Base-by-base conservation (phyloP, 2,329 filamentous ascomycete species). In the Arachnomyces sp. region DNA sequence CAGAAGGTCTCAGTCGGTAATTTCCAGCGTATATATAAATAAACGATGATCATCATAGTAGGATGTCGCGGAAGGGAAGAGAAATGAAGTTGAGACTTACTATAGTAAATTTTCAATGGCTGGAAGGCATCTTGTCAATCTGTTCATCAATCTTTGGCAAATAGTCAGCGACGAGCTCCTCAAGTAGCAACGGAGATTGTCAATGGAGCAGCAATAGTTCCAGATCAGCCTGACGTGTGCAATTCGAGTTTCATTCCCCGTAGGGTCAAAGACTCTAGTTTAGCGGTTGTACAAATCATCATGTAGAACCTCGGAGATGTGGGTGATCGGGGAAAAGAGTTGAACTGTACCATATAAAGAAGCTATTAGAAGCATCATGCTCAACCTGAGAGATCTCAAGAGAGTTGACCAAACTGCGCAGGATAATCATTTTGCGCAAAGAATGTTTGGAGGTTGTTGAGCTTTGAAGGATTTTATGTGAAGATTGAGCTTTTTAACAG, bases 241-340 rank as follows among this genome's bases (percentile, higher is more conserved):
- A 85, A 79, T 77, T 61, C 52, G 65, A 78, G 81, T 90, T 89
- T 89, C 84, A 90, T 82, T 75, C 70, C 73, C 79, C 47, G 43
- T 73, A 63, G 71, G 82, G 80, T 93, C 86, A 92, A 92, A 93
- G 86, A 93, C 86, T 93, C 86, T 93, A 93, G 84, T 89, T 89
- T 74, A 66, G 81, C 77, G 82, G 83, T 87, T 81, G 70, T 72
- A 64, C 64, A 68, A 87, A 80, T 89, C 85, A 90, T 90, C 85
- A 87, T 53, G 50, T 47, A 45, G 39, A 45, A 46, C 49, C 47
- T 48, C 49, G 47, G 46, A 41, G 31, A 14, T 4, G 12, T 14
- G 4, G 31, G 31, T 33, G 31, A 17, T 5, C 13, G 13, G 7
- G 31, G 12, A 5, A 7, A 33, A 14, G 31, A 17, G 31, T 4